These are phyloP conservation scores for Rhizodiscina lignyota DNA, from an alignment of 495 filamentous ascomycete species.

Conservation along the genomic window DNA sequence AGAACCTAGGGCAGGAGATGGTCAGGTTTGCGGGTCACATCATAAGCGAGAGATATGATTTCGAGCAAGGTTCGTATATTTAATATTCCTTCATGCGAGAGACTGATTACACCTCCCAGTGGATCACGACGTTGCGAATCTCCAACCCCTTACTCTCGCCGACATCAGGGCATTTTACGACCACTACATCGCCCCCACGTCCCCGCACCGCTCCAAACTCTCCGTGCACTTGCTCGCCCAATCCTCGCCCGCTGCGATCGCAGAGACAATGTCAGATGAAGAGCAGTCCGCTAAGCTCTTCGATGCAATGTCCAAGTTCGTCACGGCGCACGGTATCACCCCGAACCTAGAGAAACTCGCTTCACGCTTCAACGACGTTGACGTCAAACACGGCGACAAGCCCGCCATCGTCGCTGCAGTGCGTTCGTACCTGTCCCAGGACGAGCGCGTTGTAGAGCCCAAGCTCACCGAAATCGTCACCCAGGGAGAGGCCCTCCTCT, in stretches of 20 bases:
- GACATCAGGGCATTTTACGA: conserved; percentile 70
- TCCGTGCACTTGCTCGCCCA: conserved; percentile 73
- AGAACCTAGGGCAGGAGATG: conserved; percentile 79
- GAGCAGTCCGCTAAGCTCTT: conserved; percentile 40
- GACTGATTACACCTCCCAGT: conserved; percentile 23
- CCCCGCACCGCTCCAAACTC: conserved; percentile 58
- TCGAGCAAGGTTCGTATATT: conserved; percentile 48
- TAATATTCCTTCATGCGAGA: conserved; percentile 1
- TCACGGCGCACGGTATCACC: conserved; percentile 32
- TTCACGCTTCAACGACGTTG: conserved; percentile 28
- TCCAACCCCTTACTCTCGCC: conserved; percentile 57
- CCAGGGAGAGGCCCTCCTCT: conserved; percentile 28
- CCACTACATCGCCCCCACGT: conserved; percentile 58
- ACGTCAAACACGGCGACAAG: conserved; percentile 27
- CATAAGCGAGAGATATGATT: conserved; percentile 74
- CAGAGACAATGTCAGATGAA: conserved; percentile 18
- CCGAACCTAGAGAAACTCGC: conserved; percentile 28
- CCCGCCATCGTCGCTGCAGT: conserved; percentile 28
- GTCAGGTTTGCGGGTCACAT: conserved; percentile 72
- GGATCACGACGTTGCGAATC: conserved; percentile 57
- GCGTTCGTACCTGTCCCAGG: conserved; percentile 31
- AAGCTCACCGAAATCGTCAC: conserved; percentile 27
- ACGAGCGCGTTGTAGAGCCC: conserved; percentile 26
- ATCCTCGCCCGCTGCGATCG: conserved; percentile 26
- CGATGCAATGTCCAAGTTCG: conserved; percentile 29